phyloP scores from a whole-genome alignment of 225 moss, liverwort and hornwort genomes.

The Asterella californica region DNA sequence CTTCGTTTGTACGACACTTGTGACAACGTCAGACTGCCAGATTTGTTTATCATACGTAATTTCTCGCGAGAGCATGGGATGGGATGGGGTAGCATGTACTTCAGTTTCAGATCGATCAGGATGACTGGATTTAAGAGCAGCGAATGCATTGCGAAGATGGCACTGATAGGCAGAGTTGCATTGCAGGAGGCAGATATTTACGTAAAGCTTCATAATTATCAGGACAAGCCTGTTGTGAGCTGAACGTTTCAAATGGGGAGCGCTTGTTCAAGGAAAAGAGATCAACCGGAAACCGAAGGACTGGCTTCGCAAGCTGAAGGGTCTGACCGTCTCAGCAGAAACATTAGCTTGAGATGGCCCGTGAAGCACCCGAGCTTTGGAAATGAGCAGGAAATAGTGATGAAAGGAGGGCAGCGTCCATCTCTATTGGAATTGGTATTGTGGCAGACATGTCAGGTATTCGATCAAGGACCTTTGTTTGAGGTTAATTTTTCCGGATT shows the following conservation, averaged over 20 bases:
- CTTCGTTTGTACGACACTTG: not conserved
- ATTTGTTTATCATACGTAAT: not conserved
- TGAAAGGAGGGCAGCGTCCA: constrained; percentile 30
- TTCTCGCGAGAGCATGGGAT: not conserved
- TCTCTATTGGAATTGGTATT: constrained; percentile 67
- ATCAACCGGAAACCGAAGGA: constrained; percentile 50
- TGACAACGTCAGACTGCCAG: not conserved
- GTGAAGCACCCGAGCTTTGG: constrained; percentile 45
- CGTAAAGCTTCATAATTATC: not conserved
- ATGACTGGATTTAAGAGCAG: not conserved
- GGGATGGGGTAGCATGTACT: not conserved
- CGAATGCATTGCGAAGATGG: not conserved
- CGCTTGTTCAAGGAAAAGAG: constrained; percentile 75
- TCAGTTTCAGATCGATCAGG: not conserved
- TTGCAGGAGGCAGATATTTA: not conserved
- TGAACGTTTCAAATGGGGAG: constrained; percentile 61
- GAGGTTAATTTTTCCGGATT: not conserved
- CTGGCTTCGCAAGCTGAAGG: constrained; percentile 49
- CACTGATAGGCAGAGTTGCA: not conserved
- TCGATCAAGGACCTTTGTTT: too few relatives aligned
- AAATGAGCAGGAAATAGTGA: constrained; percentile 24
- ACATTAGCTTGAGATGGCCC: constrained; percentile 87
- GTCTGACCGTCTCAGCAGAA: constrained; percentile 64
- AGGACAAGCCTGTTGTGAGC: not conserved
- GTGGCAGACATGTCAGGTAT: constrained; percentile 65